phyloP scores from a whole-genome alignment of 495 filamentous ascomycete genomes.

The Penicillium soppii region DNA sequence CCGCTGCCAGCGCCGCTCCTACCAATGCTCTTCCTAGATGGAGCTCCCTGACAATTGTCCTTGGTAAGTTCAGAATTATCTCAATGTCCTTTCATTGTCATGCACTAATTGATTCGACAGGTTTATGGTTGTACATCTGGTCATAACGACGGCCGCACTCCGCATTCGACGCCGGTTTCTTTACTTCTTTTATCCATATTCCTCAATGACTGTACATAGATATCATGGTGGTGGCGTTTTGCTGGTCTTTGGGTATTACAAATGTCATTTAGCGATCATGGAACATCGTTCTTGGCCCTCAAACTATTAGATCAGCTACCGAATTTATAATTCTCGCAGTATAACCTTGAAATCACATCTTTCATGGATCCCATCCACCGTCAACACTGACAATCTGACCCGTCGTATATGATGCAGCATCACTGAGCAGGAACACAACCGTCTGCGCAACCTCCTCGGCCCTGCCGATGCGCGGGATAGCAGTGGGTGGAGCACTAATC shows the following conservation, averaged over 20 bases:
- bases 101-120: constrained; percentile 4
- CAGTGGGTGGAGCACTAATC: constrained; percentile 31
- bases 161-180: background rate
- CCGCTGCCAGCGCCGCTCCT: background rate
- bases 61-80: constrained; percentile 8
- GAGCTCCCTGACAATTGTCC: constrained; percentile 4
- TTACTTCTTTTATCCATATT: background rate
- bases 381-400: constrained; percentile 44
- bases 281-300: background rate
- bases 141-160: constrained; percentile 1
- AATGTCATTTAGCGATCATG: background rate
- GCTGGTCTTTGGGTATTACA: background rate
- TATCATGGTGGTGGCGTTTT: constrained; percentile 13
- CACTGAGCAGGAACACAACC: constrained; percentile 56
- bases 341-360: background rate
- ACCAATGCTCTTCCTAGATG: constrained; percentile 4
- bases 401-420: constrained; percentile 55
- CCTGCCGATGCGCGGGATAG: constrained; percentile 43
- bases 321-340: background rate
- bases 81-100: background rate
- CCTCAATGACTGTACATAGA: constrained; percentile 10
- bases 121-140: constrained; percentile 22
- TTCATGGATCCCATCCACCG: constrained; percentile 36
- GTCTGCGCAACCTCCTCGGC: constrained; percentile 52
- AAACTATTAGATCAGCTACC: too few relatives aligned